Conservation (phyloP, 768 basidiomycete genomes). For the Bullera alba region DNA sequence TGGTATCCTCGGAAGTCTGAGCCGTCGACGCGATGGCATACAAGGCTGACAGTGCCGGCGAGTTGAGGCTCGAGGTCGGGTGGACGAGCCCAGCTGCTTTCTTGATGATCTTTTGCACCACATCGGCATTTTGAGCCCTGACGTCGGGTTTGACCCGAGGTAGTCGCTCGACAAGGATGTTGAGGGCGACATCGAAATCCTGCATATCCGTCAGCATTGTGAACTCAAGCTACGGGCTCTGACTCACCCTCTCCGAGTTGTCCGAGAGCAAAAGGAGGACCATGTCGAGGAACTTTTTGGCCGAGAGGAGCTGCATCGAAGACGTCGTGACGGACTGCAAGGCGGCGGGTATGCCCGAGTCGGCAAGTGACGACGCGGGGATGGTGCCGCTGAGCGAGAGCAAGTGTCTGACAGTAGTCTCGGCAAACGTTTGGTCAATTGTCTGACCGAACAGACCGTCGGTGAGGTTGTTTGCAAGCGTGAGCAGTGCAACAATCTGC, state of each 20-base stretch:
- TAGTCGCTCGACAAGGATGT: conserved; percentile 62
- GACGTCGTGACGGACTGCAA: conserved; percentile 52
- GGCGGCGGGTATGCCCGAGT: conserved; percentile 13
- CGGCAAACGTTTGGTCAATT: conserved; percentile 15
- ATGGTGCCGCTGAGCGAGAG: conserved; percentile 14
- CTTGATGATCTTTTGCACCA: conserved; percentile 54
- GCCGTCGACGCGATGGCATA: conserved; percentile 57
- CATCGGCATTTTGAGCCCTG: conserved; percentile 53
- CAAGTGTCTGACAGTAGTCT: conserved; percentile 21
- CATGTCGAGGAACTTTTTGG: conserved; percentile 60
- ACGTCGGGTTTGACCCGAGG: conserved; percentile 55
- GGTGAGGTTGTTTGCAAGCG: conserved; percentile 50
- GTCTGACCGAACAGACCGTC: conserved; percentile 30
- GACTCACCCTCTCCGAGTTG: conserved; percentile 53
- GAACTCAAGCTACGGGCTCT: not conserved
- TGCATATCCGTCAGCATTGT: conserved; percentile 5
- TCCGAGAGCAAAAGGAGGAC: conserved; percentile 56
- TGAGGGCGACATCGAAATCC: conserved; percentile 52
- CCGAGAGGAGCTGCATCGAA: conserved; percentile 61
- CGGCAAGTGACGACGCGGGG: conserved; percentile 3
- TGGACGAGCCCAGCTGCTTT: conserved; percentile 52
- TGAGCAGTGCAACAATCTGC: conserved; percentile 61
- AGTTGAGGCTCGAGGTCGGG: conserved; percentile 47
- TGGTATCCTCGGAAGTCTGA: conserved; percentile 60
- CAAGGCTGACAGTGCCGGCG: conserved; percentile 58